A percentile compares a stretch with the other conserved stretches of the same genome.
These are phyloP conservation scores for Aspergillus floridensis DNA, from an alignment of 2,329 filamentous ascomycete genomes.

Conservation along the genomic window DNA sequence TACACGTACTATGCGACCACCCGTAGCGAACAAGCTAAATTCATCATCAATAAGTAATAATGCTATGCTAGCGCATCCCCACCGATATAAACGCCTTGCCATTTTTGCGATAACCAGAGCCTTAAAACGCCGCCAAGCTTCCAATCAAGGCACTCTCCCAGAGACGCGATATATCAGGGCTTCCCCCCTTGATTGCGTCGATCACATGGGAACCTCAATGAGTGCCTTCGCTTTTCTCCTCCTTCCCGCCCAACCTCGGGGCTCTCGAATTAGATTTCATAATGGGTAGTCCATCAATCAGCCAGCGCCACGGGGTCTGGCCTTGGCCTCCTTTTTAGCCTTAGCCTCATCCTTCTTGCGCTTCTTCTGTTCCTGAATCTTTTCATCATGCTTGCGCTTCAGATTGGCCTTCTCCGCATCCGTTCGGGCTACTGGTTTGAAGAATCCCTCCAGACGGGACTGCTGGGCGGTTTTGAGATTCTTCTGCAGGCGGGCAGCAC, in stretches of 20 bases:
- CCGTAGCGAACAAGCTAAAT: not conserved
- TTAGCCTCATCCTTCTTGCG: slow-evolving; percentile 92
- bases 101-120: not conserved
- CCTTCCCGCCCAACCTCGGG: not conserved
- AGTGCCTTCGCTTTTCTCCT: not conserved
- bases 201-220: not conserved
- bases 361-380: slow-evolving; percentile 90
- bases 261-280: not conserved
- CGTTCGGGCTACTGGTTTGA: slow-evolving; percentile 87
- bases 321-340: slow-evolving; percentile 87
- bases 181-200: not conserved
- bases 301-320: slow-evolving; percentile 69
- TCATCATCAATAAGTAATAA: not conserved
- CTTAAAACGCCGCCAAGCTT: not conserved
- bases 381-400: slow-evolving; percentile 93
- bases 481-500: slow-evolving; percentile 77
- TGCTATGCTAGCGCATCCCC: not conserved
- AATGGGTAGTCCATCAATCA: slow-evolving; percentile 1
- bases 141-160: not conserved
- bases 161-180: not conserved
- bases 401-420: slow-evolving; percentile 77
- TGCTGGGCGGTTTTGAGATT: slow-evolving; percentile 90
- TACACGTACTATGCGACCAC: too few relatives aligned
- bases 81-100: slow-evolving; percentile 2
- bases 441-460: slow-evolving; percentile 89